phyloP scores from a whole-genome alignment of 1,139 yeast genomes.

The Blastobotrys persicus region DNA sequence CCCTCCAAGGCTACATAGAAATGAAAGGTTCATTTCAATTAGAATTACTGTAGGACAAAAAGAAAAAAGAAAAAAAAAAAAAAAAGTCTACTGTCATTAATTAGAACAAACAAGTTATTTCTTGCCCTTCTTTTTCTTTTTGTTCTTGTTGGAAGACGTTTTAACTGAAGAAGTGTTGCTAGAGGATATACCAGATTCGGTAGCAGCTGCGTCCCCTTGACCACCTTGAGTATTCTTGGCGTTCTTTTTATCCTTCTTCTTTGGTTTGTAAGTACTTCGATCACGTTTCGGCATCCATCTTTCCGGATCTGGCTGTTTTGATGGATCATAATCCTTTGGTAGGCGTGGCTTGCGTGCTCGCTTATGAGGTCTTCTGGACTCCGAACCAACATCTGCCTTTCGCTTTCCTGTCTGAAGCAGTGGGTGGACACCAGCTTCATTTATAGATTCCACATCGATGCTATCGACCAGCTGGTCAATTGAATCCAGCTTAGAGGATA shows the following conservation, averaged over 20 bases:
- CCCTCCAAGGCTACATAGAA: too few relatives aligned
- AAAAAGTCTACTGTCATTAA: too few relatives aligned
- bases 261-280: slow-evolving; percentile 78
- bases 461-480: slow-evolving; percentile 39
- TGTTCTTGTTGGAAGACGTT: slow-evolving; percentile 35
- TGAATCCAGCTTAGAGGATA: slow-evolving; percentile 19
- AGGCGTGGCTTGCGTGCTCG: slow-evolving; percentile 38
- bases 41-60: too few relatives aligned
- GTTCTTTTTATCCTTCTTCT: slow-evolving; percentile 48
- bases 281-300: slow-evolving; percentile 91
- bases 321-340: slow-evolving; percentile 44
- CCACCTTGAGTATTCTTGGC: slow-evolving; percentile 63
- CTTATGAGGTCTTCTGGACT: slow-evolving; percentile 29
- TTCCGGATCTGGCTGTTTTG: slow-evolving; percentile 55
- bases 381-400: slow-evolving; percentile 21
- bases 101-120: too few relatives aligned
- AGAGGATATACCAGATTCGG: slow-evolving; percentile 43
- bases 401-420: slow-evolving; percentile 30
- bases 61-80: too few relatives aligned
- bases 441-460: slow-evolving; percentile 43
- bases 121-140: slow-evolving; percentile 50
- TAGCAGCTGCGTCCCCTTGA: slow-evolving; percentile 50
- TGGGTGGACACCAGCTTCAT: slow-evolving; percentile 42
- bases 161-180: slow-evolving; percentile 29
- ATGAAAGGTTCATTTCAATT: too few relatives aligned